A percentile compares a stretch with the other conserved stretches of the same genome.
phyloP scores from a whole-genome alignment of 2,329 filamentous ascomycete species.

The Lachnellula suecica region DNA sequence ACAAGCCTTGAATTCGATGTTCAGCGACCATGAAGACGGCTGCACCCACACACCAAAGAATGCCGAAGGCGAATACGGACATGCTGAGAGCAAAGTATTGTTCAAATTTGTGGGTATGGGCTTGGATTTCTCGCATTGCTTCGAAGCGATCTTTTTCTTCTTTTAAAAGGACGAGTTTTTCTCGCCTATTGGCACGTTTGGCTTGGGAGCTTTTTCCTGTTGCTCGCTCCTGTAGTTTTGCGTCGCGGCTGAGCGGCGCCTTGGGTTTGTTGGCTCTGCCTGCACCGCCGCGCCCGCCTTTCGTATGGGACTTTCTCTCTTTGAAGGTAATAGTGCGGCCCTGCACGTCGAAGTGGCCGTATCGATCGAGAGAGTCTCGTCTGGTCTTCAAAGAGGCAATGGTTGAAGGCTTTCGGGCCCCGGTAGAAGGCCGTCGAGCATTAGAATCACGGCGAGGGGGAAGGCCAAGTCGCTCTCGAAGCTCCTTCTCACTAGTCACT shows the following conservation, averaged over 20 bases:
- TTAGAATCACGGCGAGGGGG: constrained; percentile 27
- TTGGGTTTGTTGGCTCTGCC: constrained; percentile 14
- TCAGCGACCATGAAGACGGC: constrained; percentile 64
- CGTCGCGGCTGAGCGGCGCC: constrained; percentile 24
- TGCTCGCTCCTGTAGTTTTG: constrained; percentile 22
- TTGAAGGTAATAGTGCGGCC: constrained; percentile 36
- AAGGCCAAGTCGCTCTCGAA: constrained; percentile 39
- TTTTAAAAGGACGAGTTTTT: constrained; percentile 53
- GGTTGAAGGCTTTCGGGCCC: constrained; percentile 12
- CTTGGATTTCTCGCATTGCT: constrained; percentile 62
- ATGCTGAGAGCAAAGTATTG: constrained; percentile 58
- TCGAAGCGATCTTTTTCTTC: constrained; percentile 61
- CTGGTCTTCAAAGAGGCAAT: constrained; percentile 29
- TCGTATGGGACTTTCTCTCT: constrained; percentile 20
- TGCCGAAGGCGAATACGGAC: constrained; percentile 57
- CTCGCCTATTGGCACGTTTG: constrained; percentile 19
- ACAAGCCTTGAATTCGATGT: constrained; percentile 47
- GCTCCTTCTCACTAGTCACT: constrained; percentile 50
- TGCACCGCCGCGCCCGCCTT: constrained; percentile 30
- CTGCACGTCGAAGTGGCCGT: constrained; percentile 36
- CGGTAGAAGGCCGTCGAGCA: constrained; percentile 5
- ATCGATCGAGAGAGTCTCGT: constrained; percentile 27
- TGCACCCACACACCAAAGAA: constrained; percentile 67
- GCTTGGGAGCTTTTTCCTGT: constrained; percentile 10
- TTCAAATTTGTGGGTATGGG: constrained; percentile 57